phyloP scores from a whole-genome alignment of 352 stramenopile genomes.

The Phytopythium cucurbitacearum region DNA sequence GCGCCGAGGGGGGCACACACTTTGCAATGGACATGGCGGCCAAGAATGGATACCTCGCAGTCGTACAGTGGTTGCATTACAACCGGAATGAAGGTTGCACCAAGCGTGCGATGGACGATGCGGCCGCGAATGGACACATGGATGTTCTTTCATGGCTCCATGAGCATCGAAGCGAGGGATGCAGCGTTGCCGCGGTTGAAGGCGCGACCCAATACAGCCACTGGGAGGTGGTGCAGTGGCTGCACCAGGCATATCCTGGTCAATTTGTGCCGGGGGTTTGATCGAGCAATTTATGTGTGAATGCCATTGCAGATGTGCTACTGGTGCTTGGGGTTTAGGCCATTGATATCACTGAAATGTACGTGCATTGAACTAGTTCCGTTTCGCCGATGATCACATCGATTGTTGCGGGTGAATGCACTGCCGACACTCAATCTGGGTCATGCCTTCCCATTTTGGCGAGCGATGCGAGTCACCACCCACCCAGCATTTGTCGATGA shows the following conservation, averaged over 20 bases:
- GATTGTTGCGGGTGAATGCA: too few relatives aligned
- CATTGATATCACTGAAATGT: background rate
- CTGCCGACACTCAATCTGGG: too few relatives aligned
- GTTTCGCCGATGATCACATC: constrained; percentile 1
- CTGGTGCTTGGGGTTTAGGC: too few relatives aligned
- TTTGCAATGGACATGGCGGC: constrained; percentile 10
- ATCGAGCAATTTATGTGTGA: too few relatives aligned
- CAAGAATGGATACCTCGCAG: constrained; percentile 1
- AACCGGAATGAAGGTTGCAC: constrained; percentile 8
- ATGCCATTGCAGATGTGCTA: too few relatives aligned
- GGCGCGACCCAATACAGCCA: constrained; percentile 7
- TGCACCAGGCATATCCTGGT: background rate
- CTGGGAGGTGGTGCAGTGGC: constrained; percentile 6
- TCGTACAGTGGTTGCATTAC: constrained; percentile 10
- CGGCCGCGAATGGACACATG: constrained; percentile 8
- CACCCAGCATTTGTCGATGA: too few relatives aligned
- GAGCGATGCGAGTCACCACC: too few relatives aligned
- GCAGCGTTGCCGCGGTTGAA: constrained; percentile 4
- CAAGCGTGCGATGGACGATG: constrained; percentile 9
- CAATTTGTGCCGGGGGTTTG: too few relatives aligned
- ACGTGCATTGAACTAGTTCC: background rate
- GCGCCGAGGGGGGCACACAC: background rate
- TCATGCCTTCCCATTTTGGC: too few relatives aligned
- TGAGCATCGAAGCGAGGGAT: constrained; percentile 6
- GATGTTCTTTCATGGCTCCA: constrained; percentile 12